phyloP scores from a whole-genome alignment of 805 yeast species.

The Henningerozyma blattae region DNA sequence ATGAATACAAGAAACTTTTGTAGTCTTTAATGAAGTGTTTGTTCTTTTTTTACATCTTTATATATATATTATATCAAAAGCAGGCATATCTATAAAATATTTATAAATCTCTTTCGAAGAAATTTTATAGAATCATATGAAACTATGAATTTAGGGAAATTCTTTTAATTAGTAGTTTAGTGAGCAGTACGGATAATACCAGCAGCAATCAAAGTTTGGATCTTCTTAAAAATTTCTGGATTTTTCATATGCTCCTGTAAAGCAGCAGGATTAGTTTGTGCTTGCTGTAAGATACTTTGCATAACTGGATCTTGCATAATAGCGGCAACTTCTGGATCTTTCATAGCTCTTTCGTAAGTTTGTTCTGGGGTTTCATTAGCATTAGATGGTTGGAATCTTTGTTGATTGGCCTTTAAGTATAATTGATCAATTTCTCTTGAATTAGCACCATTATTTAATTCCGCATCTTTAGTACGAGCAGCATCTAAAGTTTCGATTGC shows the following conservation, averaged over 20 bases:
- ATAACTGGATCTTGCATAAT: slow-evolving; percentile 90
- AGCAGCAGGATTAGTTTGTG: slow-evolving; percentile 91
- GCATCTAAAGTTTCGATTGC: slow-evolving; percentile 70
- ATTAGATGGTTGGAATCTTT: slow-evolving; percentile 70
- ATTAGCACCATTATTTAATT: slow-evolving; percentile 46
- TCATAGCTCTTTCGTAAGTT: slow-evolving; percentile 77
- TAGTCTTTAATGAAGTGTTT: too few species aligned
- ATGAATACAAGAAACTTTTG: too few species aligned
- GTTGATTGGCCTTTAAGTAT: slow-evolving; percentile 60
- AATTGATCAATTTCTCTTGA: slow-evolving; percentile 72
- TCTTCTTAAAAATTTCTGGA: slow-evolving; percentile 82
- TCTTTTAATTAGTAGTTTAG: slow-evolving; percentile 2
- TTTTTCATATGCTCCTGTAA: slow-evolving; percentile 95
- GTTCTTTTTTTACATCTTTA: too few species aligned
- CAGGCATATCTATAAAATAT: too few species aligned
- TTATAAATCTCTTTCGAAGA: too few species aligned
- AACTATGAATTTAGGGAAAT: slow-evolving; percentile 1
- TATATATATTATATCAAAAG: too few species aligned
- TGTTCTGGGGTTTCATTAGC: slow-evolving; percentile 86
- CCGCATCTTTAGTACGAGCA: slow-evolving; percentile 68
- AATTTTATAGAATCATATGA: background rate
- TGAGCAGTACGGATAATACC: slow-evolving; percentile 89
- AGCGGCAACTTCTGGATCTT: slow-evolving; percentile 88
- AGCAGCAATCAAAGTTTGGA: slow-evolving; percentile 83
- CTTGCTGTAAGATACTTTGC: slow-evolving; percentile 91